Conservation (phyloP, 257 asterid species). For the Penstemon eatonii region DNA sequence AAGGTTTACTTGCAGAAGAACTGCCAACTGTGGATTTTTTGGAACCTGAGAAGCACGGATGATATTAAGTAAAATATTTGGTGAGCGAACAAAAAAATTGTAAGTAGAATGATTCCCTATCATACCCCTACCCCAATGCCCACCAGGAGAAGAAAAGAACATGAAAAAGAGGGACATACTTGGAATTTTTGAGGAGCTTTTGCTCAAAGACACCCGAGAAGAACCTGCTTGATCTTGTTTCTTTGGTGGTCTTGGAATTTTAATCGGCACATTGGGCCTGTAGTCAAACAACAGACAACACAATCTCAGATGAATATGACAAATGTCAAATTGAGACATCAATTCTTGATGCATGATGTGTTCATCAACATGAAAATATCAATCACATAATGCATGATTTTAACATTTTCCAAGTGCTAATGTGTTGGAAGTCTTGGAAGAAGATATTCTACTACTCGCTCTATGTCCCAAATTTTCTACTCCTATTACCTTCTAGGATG, state of each 20-base stretch:
- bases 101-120: neutral
- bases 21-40: conserved; percentile 44
- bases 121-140: neutral
- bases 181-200: conserved; percentile 60
- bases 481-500: too few species aligned
- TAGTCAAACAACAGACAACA: conserved; percentile 29
- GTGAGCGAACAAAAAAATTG: neutral
- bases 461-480: too few species aligned
- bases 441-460: neutral
- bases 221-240: conserved; percentile 53
- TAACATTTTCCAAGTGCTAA: neutral
- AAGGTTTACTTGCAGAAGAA: conserved; percentile 49
- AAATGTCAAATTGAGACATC: conserved; percentile 12
- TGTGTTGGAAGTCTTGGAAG: neutral
- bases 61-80: conserved; percentile 7
- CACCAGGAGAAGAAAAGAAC: neutral
- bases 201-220: conserved; percentile 47
- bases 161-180: conserved; percentile 41
- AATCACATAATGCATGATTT: neutral
- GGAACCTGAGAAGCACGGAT: conserved; percentile 48
- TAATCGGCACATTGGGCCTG: conserved; percentile 47
- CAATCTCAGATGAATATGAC: conserved; percentile 1
- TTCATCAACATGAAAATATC: neutral
- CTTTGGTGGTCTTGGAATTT: conserved; percentile 63
- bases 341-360: neutral